Conservation (phyloP, 331 rosid species). For the Erythrophleum ivorense region DNA sequence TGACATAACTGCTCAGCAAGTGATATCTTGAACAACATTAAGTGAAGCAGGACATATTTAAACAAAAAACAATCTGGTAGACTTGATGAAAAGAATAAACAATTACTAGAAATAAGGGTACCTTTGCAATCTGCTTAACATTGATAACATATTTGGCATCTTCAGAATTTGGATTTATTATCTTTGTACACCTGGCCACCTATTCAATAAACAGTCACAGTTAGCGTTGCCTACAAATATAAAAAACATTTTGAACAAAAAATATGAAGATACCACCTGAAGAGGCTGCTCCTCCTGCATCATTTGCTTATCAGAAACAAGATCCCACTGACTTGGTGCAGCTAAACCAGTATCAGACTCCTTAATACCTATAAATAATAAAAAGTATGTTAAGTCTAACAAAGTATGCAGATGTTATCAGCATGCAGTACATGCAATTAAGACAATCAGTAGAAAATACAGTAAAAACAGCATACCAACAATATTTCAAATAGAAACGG, state of each 20-base stretch:
- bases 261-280: conserved; percentile 59
- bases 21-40: conserved; percentile 6
- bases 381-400: conserved; percentile 34
- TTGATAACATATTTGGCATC: conserved; percentile 97
- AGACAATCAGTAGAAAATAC: conserved; percentile 19
- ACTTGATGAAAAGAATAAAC: not conserved
- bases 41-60: conserved; percentile 22
- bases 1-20: conserved; percentile 6
- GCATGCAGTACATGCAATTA: conserved; percentile 18
- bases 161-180: conserved; percentile 93
- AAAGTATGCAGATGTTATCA: conserved; percentile 10
- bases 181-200: conserved; percentile 99
- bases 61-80: not conserved
- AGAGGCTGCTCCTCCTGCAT: conserved; percentile 99
- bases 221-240: conserved; percentile 31
- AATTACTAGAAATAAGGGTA: conserved; percentile 23
- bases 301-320: conserved; percentile 98
- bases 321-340: conserved; percentile 99
- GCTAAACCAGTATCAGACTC: conserved; percentile 99
- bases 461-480: conserved; percentile 22
- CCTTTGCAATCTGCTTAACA: conserved; percentile 99
- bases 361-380: conserved; percentile 73
- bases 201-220: conserved; percentile 42
- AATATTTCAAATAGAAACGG: not conserved
- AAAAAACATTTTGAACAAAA: conserved; percentile 1